A percentile compares a stretch with the other conserved stretches of the same genome.
Conservation (phyloP, 1,284 basidiomycete genomes). For the Leccinum subrobustum region DNA sequence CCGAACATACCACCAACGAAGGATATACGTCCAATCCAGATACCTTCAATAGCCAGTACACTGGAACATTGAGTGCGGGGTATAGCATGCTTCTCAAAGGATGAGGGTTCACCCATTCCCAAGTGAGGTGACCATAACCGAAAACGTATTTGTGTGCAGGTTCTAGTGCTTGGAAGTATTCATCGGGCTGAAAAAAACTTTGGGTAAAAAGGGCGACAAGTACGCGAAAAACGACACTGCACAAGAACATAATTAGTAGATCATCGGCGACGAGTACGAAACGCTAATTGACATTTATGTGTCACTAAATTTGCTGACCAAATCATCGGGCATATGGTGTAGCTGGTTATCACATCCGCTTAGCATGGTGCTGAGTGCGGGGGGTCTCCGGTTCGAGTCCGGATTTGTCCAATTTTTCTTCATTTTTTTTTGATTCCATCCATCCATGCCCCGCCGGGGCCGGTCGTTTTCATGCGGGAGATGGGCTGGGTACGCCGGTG, state of each 20-base stretch:
- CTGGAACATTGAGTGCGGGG: constrained; percentile 73
- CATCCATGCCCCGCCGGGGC: too few relatives aligned
- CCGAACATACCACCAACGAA: constrained; percentile 27
- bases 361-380: constrained; percentile 37
- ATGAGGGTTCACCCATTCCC: constrained; percentile 87
- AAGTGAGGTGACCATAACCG: constrained; percentile 90
- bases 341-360: constrained; percentile 51
- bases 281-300: not conserved
- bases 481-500: not conserved
- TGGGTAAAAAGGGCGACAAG: constrained; percentile 67
- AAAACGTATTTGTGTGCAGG: constrained; percentile 88
- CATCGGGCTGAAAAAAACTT: constrained; percentile 97
- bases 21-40: constrained; percentile 36
- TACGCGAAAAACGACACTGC: constrained; percentile 50
- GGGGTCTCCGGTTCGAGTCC: constrained; percentile 44
- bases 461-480: not conserved
- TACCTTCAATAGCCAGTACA: constrained; percentile 71
- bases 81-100: constrained; percentile 75
- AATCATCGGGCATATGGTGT: constrained; percentile 39
- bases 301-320: not conserved
- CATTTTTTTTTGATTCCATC: too few relatives aligned
- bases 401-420: constrained; percentile 36
- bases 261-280: not conserved
- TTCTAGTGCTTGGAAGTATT: constrained; percentile 95
- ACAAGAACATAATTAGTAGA: constrained; percentile 15